A percentile compares a stretch with the other conserved stretches of the same genome.
phyloP scores from a whole-genome alignment of 495 filamentous ascomycete species.

The Sabuloglossum arenarium region DNA sequence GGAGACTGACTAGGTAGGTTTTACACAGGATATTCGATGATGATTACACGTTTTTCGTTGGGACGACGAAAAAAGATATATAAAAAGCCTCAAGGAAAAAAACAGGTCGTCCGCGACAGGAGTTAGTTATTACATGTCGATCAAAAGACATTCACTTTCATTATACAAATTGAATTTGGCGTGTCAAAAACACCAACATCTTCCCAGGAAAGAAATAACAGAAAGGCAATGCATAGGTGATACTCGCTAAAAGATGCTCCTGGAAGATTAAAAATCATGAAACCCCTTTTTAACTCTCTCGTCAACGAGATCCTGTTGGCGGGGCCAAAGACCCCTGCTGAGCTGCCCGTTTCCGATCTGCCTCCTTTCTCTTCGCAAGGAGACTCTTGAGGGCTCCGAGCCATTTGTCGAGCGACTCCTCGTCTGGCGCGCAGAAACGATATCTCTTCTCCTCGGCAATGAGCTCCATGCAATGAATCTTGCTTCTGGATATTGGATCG shows the following conservation, averaged over 20 bases:
- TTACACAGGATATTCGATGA: too few species aligned
- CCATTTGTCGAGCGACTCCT: slow-evolving; percentile 67
- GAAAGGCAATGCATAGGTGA: background rate
- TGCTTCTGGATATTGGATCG: slow-evolving; percentile 66
- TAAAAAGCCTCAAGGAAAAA: too few species aligned
- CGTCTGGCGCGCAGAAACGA: slow-evolving; percentile 61
- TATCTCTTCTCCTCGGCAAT: slow-evolving; percentile 82
- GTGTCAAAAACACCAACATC: too few species aligned
- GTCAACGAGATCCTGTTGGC: background rate
- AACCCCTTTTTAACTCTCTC: background rate
- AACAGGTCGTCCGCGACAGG: too few species aligned
- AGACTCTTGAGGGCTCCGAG: slow-evolving; percentile 82
- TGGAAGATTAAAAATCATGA: background rate
- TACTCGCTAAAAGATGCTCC: too few species aligned
- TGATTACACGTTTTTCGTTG: too few species aligned
- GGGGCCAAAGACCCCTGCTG: background rate
- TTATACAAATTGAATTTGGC: too few species aligned
- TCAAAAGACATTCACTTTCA: too few species aligned
- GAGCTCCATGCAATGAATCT: slow-evolving; percentile 73
- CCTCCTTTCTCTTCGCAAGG: slow-evolving; percentile 41
- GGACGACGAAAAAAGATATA: too few species aligned
- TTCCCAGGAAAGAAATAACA: background rate
- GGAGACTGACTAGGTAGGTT: too few species aligned
- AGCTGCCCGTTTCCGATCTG: background rate
- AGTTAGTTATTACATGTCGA: too few species aligned